Evolutionary conservation across 306 rosid genomes (phyloP), one percentile per base, ranked within the genome.

Genomic region (Cucurbita moschata): DNA sequence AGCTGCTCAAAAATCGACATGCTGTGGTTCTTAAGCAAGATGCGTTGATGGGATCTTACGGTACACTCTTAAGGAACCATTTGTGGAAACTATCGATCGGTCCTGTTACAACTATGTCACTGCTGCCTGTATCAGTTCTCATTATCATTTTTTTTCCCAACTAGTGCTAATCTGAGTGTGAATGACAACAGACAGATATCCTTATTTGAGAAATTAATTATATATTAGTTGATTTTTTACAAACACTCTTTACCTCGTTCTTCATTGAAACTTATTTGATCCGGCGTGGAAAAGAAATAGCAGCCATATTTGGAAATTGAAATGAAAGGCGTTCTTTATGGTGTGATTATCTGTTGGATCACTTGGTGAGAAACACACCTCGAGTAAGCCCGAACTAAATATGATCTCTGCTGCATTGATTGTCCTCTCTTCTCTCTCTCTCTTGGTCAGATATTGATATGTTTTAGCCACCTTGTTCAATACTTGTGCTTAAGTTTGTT

Each of bases 1-100:
- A 82, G 74, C 86, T 40, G 79, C 89, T 64, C 96, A 87, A 85
- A 86, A 70, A 80, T 87, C 96, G 67, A 85, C 98, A n/a, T 92
- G 98, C 79, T 92, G 98, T 77, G 96, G 96, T 76, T 90, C 89
- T 18, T 88, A 79, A 84, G 74, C 77, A 73, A 55, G 66, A 57
- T 53, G 8, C 14, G 26, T 37, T 35, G 54, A 59, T 46, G 71
- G 74, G 77, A 63, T 79, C 77, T 39, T 15, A 56, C 77, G 78
- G 73, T 82, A 71, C 76, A 79, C 76, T 71, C 63, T 78, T 39
- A 76, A 77, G 76, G 80, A 77, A 75, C 72, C 75, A 77, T 75
- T 56, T 81, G 63, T 76, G 73, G 68, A 50, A 79, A 79, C 84
- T 81, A 82, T 86, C 85, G 85, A 87, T 86, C 84, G 85, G 85